A percentile compares a stretch with the other conserved stretches of the same genome.
phyloP scores from a whole-genome alignment of 192 early-diverging fungal genomes.

The Geranomyces variabilis region DNA sequence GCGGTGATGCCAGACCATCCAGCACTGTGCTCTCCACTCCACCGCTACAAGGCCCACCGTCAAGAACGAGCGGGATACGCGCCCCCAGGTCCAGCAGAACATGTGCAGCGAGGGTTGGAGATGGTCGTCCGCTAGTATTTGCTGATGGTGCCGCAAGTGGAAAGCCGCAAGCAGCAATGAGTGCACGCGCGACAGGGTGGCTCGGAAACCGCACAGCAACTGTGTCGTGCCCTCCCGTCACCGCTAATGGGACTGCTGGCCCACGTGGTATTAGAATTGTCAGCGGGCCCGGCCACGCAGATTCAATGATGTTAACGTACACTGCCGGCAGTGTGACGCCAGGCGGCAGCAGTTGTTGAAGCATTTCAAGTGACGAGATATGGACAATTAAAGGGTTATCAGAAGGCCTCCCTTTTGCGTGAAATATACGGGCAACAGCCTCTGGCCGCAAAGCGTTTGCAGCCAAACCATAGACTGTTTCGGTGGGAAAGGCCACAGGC shows the following conservation, averaged over 20 bases:
- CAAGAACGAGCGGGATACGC: conserved; percentile 84
- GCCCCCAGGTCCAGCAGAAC: conserved; percentile 80
- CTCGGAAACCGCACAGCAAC: conserved; percentile 92
- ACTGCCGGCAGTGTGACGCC: conserved; percentile 60
- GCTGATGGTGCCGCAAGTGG: conserved; percentile 98
- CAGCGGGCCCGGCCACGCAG: conserved; percentile 92
- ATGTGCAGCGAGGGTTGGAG: conserved; percentile 89
- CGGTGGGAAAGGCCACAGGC: conserved; percentile 91
- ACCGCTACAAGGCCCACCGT: conserved; percentile 83
- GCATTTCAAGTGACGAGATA: conserved; percentile 88
- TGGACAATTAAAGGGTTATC: conserved; percentile 99
- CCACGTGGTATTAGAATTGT: conserved; percentile 85
- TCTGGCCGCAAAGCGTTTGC: conserved; percentile 75
- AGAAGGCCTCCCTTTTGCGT: conserved; percentile 84
- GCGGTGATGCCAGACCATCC: conserved; percentile 71
- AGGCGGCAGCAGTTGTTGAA: conserved; percentile 64
- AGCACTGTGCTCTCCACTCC: conserved; percentile 96
- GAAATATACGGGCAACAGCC: conserved; percentile 78
- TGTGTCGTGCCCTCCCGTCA: conserved; percentile 82
- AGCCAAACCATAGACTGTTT: conserved; percentile 97
- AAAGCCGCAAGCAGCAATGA: conserved; percentile 79
- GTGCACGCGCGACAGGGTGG: conserved; percentile 86
- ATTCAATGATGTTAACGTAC: conserved; percentile 69
- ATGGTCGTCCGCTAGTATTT: conserved; percentile 93
- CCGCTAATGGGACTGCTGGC: conserved; percentile 68